Percentiles rank a stretch among this genome's conserved stretches.
Evolutionary conservation across 176 grass and related monocot genomes (phyloP).

Genomic region (Alopecurus myosuroides): DNA sequence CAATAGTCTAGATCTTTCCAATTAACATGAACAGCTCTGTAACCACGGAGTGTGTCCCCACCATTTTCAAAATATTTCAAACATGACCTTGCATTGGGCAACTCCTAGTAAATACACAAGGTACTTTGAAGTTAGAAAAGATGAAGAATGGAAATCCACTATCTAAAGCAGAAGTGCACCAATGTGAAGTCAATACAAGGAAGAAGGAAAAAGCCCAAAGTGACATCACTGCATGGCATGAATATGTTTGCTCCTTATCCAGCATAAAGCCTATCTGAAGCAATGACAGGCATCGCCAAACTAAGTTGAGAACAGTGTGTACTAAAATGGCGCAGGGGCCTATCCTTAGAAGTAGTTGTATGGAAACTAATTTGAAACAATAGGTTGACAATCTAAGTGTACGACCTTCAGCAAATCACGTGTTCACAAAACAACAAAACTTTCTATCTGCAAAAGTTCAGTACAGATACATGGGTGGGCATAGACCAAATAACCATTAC

Average conservation of each 20-base stretch:
- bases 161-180: neutral
- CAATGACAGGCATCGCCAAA: constrained; percentile 9
- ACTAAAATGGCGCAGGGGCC: neutral
- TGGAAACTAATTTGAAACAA: constrained; percentile 7
- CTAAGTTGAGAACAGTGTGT: neutral
- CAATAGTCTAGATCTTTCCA: constrained; percentile 99
- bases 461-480: constrained; percentile 1
- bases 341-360: neutral
- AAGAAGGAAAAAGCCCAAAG: neutral
- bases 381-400: neutral
- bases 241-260: neutral
- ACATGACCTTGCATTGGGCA: constrained; percentile 94
- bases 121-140: constrained; percentile 17
- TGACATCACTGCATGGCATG: neutral
- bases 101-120: constrained; percentile 58
- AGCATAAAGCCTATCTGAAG: neutral
- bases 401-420: neutral
- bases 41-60: constrained; percentile 68
- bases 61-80: constrained; percentile 81
- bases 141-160: constrained; percentile 14
- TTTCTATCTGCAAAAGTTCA: neutral
- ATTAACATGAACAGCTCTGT: constrained; percentile 91
- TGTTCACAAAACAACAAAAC: neutral
- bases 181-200: neutral
- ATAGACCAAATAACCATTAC: neutral